Conservation (phyloP, 1,284 basidiomycete species). For the Cyathus pygmaeus region DNA sequence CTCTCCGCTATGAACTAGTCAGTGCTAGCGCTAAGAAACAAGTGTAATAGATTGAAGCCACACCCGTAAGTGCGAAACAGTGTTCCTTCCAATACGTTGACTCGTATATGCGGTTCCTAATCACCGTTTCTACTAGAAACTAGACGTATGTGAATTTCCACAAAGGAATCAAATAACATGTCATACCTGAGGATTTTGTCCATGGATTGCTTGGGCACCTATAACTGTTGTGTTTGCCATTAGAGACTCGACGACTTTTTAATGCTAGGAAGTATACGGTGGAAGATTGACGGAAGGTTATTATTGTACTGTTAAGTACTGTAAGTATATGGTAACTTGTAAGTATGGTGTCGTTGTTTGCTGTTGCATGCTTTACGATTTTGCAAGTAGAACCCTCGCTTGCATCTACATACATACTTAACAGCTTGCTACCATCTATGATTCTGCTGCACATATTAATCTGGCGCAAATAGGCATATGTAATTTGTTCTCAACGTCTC, state of each 20-base stretch:
- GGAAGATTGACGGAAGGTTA: no score
- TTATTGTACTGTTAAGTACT: no score
- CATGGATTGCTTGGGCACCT: conserved; percentile 88
- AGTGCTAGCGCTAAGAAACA: conserved; percentile 5
- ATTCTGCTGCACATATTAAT: no score
- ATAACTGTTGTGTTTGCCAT: conserved; percentile 94
- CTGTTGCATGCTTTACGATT: no score
- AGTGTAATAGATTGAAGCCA: conserved; percentile 8
- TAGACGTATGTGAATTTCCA: conserved; percentile 50
- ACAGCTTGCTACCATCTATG: no score
- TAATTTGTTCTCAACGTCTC: no score
- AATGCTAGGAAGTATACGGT: no score
- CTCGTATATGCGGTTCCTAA: conserved; percentile 96
- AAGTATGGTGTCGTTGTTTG: no score
- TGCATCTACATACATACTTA: no score
- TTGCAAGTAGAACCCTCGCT: no score
- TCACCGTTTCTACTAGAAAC: conserved; percentile 97
- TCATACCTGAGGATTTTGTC: conserved; percentile 89
- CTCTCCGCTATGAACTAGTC: conserved; percentile 82
- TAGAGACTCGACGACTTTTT: conserved; percentile 1
- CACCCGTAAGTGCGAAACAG: conserved; percentile 92
- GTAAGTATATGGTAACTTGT: no score
- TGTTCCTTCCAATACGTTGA: conserved; percentile 97
- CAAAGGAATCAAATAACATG: not conserved
- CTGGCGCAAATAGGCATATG: no score